Evolutionary conservation across 2,329 filamentous ascomycete species (phyloP), one percentile per base, ranked within the genome.

Genomic region (Amylocarpus encephaloides): DNA sequence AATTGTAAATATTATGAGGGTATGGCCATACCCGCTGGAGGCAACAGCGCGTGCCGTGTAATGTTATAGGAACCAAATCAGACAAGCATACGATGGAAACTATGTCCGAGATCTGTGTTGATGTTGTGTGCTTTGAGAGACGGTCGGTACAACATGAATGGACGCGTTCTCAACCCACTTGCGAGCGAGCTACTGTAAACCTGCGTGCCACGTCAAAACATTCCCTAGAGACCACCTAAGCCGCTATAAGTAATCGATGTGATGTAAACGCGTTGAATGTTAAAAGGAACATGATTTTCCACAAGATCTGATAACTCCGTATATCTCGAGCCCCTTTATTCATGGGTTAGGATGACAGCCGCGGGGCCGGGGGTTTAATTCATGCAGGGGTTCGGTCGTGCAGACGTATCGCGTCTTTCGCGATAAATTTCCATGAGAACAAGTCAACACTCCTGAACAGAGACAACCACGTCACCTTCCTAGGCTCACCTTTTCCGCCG

Each of bases 1-100:
- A 52, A 63, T 54, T 62, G 59, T 53, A 56, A 58, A 54, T 51
- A 61, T 58, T 60, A 58, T 55, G 54, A 61, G 49, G 55, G 54
- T 54, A 56, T 57, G 52, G 52, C 35, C 49, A 53, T 54, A 53
- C 51, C 43, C 33, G 15, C 13, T 32, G 43, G 41, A 32, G 34
- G 40, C 30, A 46, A 36, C 22, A 33, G 41, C 38, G 51, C 41
- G 46, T 41, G 45, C 50, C 51, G 46, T 58, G 56, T 59, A 59
- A 53, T 50, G 47, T 44, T 42, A 43, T 45, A 48, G 48, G 30
- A 36, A 22, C 32, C 7, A 26, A 26, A 26, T 26, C 22, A 26
- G 22, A 26, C 7, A 26, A 26, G 22, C 4, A 26, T 26, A 26
- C 7, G 4, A 26, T 26, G 4, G 22, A 26, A 26, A 7, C 22